A percentile compares a stretch with the other conserved stretches of the same genome.
Conservation (phyloP, 116 monocot genomes). For the Phalaenopsis hybrid region DNA sequence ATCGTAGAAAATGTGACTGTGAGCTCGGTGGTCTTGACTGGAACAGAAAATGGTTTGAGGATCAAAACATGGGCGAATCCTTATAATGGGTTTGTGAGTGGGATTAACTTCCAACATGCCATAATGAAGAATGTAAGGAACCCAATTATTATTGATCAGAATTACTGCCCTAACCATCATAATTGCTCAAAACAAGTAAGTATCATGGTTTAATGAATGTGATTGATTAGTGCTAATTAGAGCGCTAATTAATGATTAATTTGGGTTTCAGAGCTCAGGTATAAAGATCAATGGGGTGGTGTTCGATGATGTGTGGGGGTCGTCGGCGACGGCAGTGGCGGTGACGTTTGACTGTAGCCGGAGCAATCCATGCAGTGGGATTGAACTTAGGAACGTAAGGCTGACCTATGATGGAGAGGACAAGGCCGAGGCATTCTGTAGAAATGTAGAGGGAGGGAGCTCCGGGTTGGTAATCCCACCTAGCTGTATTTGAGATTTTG, state of each 20-base stretch:
- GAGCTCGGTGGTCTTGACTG: too few species aligned
- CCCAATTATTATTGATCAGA: constrained; percentile 69
- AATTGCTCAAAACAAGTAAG: constrained; percentile 39
- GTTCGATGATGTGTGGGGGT: too few species aligned
- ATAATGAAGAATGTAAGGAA: background rate
- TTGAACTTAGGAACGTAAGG: background rate
- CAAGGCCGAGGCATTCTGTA: background rate
- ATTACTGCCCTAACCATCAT: constrained; percentile 43
- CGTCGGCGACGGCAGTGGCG: too few species aligned
- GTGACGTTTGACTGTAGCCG: too few species aligned
- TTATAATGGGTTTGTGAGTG: too few species aligned
- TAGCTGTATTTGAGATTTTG: constrained; percentile 9
- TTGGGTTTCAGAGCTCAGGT: constrained; percentile 9
- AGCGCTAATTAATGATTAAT: background rate
- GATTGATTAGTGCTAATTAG: background rate
- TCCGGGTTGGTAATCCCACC: constrained; percentile 9
- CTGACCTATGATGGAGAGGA: constrained; percentile 4
- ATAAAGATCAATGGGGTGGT: constrained; percentile 12
- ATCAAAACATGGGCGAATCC: too few species aligned
- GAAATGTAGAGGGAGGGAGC: background rate
- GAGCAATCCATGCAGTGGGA: constrained; percentile 7
- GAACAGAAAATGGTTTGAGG: too few species aligned
- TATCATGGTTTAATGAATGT: too few species aligned
- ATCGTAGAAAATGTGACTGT: too few species aligned
- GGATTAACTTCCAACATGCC: too few species aligned